phyloP scores from a whole-genome alignment of 768 basidiomycete species.

The Russula vinacea region DNA sequence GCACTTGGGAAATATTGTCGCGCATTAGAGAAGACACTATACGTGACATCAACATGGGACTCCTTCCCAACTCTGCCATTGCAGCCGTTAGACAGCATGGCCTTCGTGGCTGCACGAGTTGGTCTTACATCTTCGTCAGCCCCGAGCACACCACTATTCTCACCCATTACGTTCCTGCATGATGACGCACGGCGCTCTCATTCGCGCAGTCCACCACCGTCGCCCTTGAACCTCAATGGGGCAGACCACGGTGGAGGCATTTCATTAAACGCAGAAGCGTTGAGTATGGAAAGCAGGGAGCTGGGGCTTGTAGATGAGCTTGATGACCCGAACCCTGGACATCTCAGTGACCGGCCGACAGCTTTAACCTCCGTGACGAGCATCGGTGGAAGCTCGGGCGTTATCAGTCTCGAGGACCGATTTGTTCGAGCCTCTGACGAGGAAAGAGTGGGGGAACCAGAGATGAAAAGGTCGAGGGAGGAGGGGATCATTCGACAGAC shows the following conservation, averaged over 20 bases:
- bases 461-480: conserved; percentile 28
- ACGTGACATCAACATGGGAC: conserved; percentile 78
- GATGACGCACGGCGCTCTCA: conserved; percentile 77
- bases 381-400: conserved; percentile 42
- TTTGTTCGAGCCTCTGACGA: conserved; percentile 51
- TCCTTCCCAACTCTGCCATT: conserved; percentile 63
- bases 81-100: conserved; percentile 34
- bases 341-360: conserved; percentile 77
- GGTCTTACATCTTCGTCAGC: conserved; percentile 50
- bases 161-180: conserved; percentile 84
- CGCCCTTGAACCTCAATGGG: conserved; percentile 56
- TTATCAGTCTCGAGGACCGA: conserved; percentile 56
- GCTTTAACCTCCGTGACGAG: conserved; percentile 64
- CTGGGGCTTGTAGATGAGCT: conserved; percentile 82
- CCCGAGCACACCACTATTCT: conserved; percentile 79
- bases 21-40: conserved; percentile 75
- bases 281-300: conserved; percentile 43
- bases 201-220: conserved; percentile 76
- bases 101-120: conserved; percentile 39
- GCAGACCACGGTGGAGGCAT: conserved; percentile 37
- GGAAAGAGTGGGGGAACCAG: conserved; percentile 18
- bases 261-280: conserved; percentile 36
- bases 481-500: conserved; percentile 22
- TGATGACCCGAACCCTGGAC: conserved; percentile 80
- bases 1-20: conserved; percentile 84